A percentile compares a stretch with the other conserved stretches of the same genome.
Conservation (phyloP, 1,284 basidiomycete genomes). For the Sutorius eximius region DNA sequence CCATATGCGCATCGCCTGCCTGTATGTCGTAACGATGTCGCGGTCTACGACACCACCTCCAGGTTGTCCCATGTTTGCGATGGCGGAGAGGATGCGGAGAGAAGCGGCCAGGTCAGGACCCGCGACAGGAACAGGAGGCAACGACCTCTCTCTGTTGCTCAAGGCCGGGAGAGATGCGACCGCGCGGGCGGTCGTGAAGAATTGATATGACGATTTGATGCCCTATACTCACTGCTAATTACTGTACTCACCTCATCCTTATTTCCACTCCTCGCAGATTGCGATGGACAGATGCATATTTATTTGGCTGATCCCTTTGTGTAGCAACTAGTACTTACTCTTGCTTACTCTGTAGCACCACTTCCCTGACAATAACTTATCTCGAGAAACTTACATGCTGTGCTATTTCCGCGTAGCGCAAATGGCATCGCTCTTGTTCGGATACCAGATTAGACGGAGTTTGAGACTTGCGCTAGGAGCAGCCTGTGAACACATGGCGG, state of each 20-base stretch:
- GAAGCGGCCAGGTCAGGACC: constrained; percentile 43
- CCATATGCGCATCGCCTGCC: constrained; percentile 86
- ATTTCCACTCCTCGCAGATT: not conserved
- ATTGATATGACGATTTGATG: constrained; percentile 6
- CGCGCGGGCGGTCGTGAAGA: constrained; percentile 53
- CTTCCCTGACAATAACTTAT: not conserved
- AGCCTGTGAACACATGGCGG: not conserved
- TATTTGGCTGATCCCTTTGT: constrained; percentile 23
- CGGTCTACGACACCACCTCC: constrained; percentile 48
- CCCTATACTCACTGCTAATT: constrained; percentile 16
- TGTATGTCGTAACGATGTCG: constrained; percentile 82
- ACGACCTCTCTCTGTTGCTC: constrained; percentile 74
- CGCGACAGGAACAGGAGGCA: constrained; percentile 87
- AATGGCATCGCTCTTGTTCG: not conserved
- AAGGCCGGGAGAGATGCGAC: constrained; percentile 91
- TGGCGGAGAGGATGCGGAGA: constrained; percentile 53
- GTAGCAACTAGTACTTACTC: constrained; percentile 27
- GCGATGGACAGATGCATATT: constrained; percentile 29
- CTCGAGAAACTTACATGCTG: no score
- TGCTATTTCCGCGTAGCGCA: constrained; percentile 22
- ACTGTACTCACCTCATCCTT: constrained; percentile 2
- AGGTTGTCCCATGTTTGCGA: constrained; percentile 53
- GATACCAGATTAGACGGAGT: not conserved
- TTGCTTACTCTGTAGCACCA: constrained; percentile 19
- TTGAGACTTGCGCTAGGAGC: not conserved